Evolutionary conservation across 768 basidiomycete genomes (phyloP), one percentile per base, ranked within the genome.

Genomic region (Leccinum obscurum): DNA sequence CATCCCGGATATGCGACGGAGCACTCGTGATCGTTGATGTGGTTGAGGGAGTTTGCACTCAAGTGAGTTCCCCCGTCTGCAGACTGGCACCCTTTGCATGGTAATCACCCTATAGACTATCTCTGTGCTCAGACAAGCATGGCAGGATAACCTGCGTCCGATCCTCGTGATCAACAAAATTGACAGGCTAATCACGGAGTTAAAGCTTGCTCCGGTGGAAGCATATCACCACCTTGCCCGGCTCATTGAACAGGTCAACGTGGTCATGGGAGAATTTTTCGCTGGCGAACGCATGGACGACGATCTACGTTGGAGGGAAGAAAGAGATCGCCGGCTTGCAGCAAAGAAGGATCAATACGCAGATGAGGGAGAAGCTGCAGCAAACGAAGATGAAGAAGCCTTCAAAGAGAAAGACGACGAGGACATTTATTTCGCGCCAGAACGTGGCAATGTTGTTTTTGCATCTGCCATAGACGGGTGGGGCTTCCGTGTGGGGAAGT

Each of bases 401-500:
- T 98, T 92, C 73, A 87, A 94, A 68, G 97, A 99, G 75, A 93
- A 93, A 71, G 95, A 98, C 69, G 97, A 98, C 67, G 95, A 96
- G 72, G 93, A 95, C 72, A 88, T 98, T 57, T 98, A 98, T 75
- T 98, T 99, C 66, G 92, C 94, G 0, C 97, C 97, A 0, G 93
- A 95, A 70, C 84, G 85, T 55, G 97, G 97, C 20, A 98, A 98
- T 70, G 97, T 99, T 49, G 82, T 98, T 34, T 99, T 99, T 70
- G 92, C 95, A 0, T 94, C 91, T 32, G 97, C 96, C 4, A 85
- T 98, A 58, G 94, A 98, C 64, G 95, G 96, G 4, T 98, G 96
- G 96, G 97, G 95, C 0, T 99, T 99, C 77, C 84, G 96, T 49
- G 81, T 98, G 8, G 87, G 89, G 50, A 93, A 93, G 70, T 99